Conservation (phyloP, 805 yeast genomes). For the Ogataea saltuana region DNA sequence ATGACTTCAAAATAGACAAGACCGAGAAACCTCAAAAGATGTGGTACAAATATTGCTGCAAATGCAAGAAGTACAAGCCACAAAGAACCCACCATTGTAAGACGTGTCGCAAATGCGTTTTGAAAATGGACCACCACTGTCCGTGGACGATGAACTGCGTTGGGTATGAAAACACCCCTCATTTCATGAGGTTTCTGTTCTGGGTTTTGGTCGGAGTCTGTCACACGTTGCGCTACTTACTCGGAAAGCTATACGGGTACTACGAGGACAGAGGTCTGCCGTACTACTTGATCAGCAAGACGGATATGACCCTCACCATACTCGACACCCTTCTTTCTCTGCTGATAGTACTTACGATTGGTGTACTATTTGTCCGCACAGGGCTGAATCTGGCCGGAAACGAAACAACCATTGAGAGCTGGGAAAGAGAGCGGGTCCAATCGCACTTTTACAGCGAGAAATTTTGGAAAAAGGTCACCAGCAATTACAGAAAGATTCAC, state of each 20-base stretch:
- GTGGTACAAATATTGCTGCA: slow-evolving; percentile 72
- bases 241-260: slow-evolving; percentile 41
- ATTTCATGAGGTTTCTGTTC: slow-evolving; percentile 71
- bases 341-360: slow-evolving; percentile 62
- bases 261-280: slow-evolving; percentile 56
- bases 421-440: slow-evolving; percentile 88
- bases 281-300: slow-evolving; percentile 50
- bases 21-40: slow-evolving; percentile 20
- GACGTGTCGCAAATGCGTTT: slow-evolving; percentile 70
- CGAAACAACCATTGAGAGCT: slow-evolving; percentile 84
- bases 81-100: slow-evolving; percentile 87
- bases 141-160: slow-evolving; percentile 95
- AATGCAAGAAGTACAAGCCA: slow-evolving; percentile 74
- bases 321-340: slow-evolving; percentile 54
- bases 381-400: slow-evolving; percentile 59
- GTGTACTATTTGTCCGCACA: slow-evolving; percentile 62
- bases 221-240: slow-evolving; percentile 45
- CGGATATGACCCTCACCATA: slow-evolving; percentile 56
- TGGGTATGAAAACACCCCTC: slow-evolving; percentile 75
- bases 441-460: slow-evolving; percentile 57
- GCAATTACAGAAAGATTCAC: slow-evolving; percentile 45
- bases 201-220: slow-evolving; percentile 61
- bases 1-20: slow-evolving; percentile 39
- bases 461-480: slow-evolving; percentile 51
- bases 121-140: slow-evolving; percentile 91